These are phyloP conservation scores for Bolboschoenus planiculmis DNA, from an alignment of 176 grass and related monocot species.

Conservation along the genomic window DNA sequence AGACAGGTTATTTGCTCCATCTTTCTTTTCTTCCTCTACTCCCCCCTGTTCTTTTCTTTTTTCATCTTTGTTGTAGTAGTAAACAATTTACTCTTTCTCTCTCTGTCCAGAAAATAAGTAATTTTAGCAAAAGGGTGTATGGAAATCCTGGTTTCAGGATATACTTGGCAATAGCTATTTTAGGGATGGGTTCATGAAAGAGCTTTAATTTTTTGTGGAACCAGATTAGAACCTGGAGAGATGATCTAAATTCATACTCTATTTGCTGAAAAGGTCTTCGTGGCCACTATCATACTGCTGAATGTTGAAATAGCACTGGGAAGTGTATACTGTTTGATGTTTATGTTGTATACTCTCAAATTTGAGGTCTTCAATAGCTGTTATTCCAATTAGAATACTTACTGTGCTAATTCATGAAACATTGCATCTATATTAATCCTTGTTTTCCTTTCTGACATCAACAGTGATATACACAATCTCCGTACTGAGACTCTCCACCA, in stretches of 20 bases:
- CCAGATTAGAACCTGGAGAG: background rate
- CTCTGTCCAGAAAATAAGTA: background rate
- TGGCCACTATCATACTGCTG: background rate
- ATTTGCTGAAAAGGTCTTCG: background rate
- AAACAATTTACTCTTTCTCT: background rate
- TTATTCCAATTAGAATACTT: background rate
- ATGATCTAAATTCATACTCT: background rate
- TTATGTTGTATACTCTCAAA: background rate
- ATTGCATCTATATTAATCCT: background rate
- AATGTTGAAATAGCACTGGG: background rate
- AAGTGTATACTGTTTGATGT: background rate
- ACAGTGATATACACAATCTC: constrained; percentile 84
- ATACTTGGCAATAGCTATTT: background rate
- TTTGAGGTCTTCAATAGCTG: background rate
- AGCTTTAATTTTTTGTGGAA: background rate
- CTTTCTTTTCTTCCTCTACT: background rate
- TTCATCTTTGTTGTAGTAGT: background rate
- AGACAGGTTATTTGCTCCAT: constrained; percentile 55
- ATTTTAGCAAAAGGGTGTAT: background rate
- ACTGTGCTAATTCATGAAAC: background rate
- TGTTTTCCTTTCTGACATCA: constrained; percentile 22
- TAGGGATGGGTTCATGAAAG: background rate
- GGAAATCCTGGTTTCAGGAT: background rate
- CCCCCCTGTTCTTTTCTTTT: background rate
- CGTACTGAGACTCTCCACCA: constrained; percentile 76